Evolutionary conservation across 1,139 yeast species (phyloP), one percentile per base, ranked within the genome.

Genomic region (Sugiyamaella pinicola): DNA sequence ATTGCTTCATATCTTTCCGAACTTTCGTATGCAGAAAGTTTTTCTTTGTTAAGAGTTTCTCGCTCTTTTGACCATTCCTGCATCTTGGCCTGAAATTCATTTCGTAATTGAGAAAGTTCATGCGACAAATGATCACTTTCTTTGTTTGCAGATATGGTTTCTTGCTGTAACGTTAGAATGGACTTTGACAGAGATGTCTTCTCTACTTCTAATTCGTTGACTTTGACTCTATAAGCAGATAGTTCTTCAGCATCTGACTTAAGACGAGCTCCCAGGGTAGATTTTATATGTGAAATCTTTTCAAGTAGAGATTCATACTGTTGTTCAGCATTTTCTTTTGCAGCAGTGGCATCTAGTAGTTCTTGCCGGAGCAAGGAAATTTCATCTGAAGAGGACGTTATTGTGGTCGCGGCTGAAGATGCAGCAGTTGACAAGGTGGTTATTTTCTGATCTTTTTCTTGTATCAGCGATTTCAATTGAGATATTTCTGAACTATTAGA

Each of bases 251-350:
- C 69, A 60, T 81, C 82, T 0, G 83, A 73, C 39, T 74, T 74
- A 48, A 83, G 85, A 38, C 90, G 74, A 60, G 89, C 95, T 8
- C 76, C 76, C 59, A 93, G 86, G 0, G 95, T 77, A 56, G 86
- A 73, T 64, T 87, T 89, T 87, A 93, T 89, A 2, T 87, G 82
- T 1, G 95, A 81, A 29, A 93, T 74, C 65, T 87, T 81, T 58
- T 83, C 85, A 55, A 90, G 72, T 18, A 93, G 73, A n/a, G 79
- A 76, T 59, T 89, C 88, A 66, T 91, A 89, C 56, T 86, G 87
- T 8, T 79, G 77, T 61, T 87, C 86, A 26, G 82, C 77, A 34
- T 82, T 81, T 55, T 83, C 88, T 49, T 88, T 77, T 59, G 88
- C 95, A 18, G 69, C 69, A 15, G 82, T 64, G 51, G 77, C 75